Evolutionary conservation across 1,284 basidiomycete species (phyloP).

Genomic region (Pseudozyma tsukubaensis): DNA sequence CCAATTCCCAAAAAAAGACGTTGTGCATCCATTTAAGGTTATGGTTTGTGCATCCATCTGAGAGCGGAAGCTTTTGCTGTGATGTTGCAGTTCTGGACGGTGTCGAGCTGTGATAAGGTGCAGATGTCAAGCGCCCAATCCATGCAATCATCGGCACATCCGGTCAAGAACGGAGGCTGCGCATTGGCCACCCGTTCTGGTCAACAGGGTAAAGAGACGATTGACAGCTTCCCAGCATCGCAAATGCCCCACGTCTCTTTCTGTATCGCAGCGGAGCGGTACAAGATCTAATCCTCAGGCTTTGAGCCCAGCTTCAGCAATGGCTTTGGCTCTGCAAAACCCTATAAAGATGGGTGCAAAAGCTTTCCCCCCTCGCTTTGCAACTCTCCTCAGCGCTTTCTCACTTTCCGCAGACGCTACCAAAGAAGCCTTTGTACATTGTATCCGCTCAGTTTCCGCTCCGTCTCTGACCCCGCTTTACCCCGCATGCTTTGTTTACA

Average conservation of each 20-base stretch:
- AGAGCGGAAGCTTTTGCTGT: constrained; percentile 7
- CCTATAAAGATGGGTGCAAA: no score
- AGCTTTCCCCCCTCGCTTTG: no score
- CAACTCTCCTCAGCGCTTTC: not conserved
- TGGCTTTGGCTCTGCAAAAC: no score
- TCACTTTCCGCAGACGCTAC: not conserved
- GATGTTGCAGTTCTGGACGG: not conserved
- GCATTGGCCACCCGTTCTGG: constrained; percentile 3
- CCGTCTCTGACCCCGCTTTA: not conserved
- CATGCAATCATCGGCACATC: not conserved
- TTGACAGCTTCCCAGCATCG: not conserved
- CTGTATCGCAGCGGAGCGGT: no score
- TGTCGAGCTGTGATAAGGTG: not conserved
- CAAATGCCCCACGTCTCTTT: no score
- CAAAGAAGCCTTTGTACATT: not conserved
- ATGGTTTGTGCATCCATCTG: constrained; percentile 10
- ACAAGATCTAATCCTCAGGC: no score
- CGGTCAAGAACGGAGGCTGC: not conserved
- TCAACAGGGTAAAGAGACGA: not conserved
- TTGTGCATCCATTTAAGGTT: not conserved
- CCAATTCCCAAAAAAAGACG: not conserved
- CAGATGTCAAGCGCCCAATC: no score
- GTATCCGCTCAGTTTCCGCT: not conserved
- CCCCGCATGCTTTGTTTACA: constrained; percentile 27
- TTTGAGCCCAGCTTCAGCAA: no score